Evolutionary conservation across 2,329 filamentous ascomycete species (phyloP), one percentile per base, ranked within the genome.

Genomic region (Grosmannia huntii): DNA sequence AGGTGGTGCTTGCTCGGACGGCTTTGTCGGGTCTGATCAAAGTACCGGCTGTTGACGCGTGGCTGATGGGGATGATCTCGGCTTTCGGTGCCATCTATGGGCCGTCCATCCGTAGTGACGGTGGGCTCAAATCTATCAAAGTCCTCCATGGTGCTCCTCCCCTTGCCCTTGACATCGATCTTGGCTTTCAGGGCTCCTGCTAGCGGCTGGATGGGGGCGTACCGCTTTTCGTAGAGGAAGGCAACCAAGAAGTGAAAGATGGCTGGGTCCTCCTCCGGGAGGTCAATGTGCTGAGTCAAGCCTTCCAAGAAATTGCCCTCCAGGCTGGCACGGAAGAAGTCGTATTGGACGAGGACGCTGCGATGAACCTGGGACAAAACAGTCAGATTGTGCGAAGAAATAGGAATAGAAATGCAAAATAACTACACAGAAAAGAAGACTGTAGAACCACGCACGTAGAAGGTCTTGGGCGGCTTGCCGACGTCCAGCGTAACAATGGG

Each of bases 221-320:
- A 78, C 57, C 67, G 72, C 23, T 70, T 72, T 62, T 79, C 76
- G 62, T 78, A 79, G 14, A 79, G 66, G 55, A 73, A 79, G n/a
- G 75, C 74, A 41, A 80, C 67, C 49, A 80, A 65, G 61, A 78
- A 77, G 59, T 77, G 75, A 60, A 80, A 80, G 53, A 77, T 72
- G 57, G 72, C 71, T 3, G 77, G 75, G 61, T 78, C 71, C 60
- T 80, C 77, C 59, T 79, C 76, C 0, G 75, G 76, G 1, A 80
- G 66, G 62, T 76, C 70, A 56, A 80, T 72, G 16, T 71, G 70
- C 60, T 50, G 48, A 23, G 14, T 23, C 14, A 28, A 5, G 25
- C 48, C 28, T 12, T 50, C 48, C 21, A 14, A 10, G 48, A 50
- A 50, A 7, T 25, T 23, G 9, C 48, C 23, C 23, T 50, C 25